A percentile compares a stretch with the other conserved stretches of the same genome.
These are phyloP conservation scores for Dothistroma septosporum DNA, from an alignment of 2,329 filamentous ascomycete genomes.

Conservation along the genomic window DNA sequence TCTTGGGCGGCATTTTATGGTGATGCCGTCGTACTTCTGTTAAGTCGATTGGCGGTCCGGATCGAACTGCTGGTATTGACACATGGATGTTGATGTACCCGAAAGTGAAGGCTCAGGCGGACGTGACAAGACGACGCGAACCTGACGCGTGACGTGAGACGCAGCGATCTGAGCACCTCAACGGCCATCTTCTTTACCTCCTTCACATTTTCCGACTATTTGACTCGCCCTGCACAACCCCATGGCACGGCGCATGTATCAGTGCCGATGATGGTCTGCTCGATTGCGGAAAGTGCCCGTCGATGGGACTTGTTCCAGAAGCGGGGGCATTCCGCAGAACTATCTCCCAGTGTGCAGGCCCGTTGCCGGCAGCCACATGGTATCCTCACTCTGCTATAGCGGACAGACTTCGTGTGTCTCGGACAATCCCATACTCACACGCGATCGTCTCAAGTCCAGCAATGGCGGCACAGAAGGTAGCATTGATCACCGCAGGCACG, in stretches of 20 bases:
- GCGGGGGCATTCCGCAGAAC: background rate
- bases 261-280: background rate
- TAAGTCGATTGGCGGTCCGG: background rate
- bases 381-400: background rate
- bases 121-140: background rate
- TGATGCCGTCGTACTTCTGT: background rate
- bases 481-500: conserved; percentile 48
- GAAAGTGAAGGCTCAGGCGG: background rate
- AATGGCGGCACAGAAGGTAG: conserved; percentile 43
- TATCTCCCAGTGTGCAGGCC: background rate
- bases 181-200: background rate
- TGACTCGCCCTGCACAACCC: no score
- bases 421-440: background rate
- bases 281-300: background rate
- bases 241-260: no score
- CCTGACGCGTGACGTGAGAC: background rate
- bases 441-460: background rate
- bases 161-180: background rate
- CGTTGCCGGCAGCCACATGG: background rate
- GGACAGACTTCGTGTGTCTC: background rate
- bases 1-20: conserved; percentile 2
- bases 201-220: no score
- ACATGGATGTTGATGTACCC: background rate
- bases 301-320: background rate
- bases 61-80: background rate